phyloP scores from a whole-genome alignment of 805 yeast species.

The Candida anglica region DNA sequence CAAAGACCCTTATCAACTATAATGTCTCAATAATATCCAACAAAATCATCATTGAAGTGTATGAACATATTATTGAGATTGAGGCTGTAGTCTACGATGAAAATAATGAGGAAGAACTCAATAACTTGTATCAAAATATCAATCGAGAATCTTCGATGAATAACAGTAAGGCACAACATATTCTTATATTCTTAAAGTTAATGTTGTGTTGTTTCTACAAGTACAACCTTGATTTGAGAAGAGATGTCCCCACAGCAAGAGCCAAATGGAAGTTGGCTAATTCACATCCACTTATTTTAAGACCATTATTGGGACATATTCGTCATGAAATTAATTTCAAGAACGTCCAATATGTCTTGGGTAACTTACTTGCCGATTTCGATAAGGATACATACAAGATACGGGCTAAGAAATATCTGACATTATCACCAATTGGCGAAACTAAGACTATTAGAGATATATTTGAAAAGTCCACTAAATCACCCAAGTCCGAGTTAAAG shows the following conservation, averaged over 20 bases:
- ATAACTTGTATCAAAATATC: slow-evolving; percentile 25
- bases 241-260: slow-evolving; percentile 44
- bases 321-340: slow-evolving; percentile 46
- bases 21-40: slow-evolving; percentile 64
- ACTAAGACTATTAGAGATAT: slow-evolving; percentile 19
- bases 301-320: slow-evolving; percentile 58
- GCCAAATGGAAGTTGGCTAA: slow-evolving; percentile 42
- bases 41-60: slow-evolving; percentile 61
- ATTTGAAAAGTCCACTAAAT: slow-evolving; percentile 36
- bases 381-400: slow-evolving; percentile 2
- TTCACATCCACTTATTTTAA: slow-evolving; percentile 44
- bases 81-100: slow-evolving; percentile 52
- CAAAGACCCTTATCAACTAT: slow-evolving; percentile 61
- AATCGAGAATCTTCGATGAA: slow-evolving; percentile 25
- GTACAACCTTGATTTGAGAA: slow-evolving; percentile 39
- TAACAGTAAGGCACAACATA: slow-evolving; percentile 48
- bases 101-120: slow-evolving; percentile 34
- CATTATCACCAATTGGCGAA: slow-evolving; percentile 5
- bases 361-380: slow-evolving; percentile 13
- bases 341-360: slow-evolving; percentile 24
- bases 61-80: slow-evolving; percentile 66
- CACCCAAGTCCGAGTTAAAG: slow-evolving; percentile 30
- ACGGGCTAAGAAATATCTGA: slow-evolving; percentile 2
- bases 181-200: slow-evolving; percentile 51
- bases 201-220: slow-evolving; percentile 59